Percentiles rank a stretch among this genome's conserved stretches.
phyloP scores from a whole-genome alignment of 345 rosid genomes.

The Conringia planisiliqua region DNA sequence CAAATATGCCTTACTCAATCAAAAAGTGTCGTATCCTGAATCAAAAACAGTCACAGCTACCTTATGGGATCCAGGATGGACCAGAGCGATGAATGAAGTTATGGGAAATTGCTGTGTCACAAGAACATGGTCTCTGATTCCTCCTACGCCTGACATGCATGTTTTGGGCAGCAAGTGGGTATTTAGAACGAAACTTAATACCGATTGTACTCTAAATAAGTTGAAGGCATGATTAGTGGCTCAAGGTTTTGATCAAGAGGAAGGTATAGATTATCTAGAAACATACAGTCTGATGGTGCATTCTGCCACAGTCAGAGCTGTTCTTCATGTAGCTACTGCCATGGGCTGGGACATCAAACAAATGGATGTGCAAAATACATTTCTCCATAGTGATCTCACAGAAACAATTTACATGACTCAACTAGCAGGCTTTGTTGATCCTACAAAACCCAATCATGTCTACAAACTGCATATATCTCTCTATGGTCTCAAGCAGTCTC shows the following conservation, averaged over 20 bases:
- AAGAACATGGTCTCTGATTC: neutral
- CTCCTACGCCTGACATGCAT: neutral
- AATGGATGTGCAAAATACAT: neutral
- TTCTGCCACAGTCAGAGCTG: neutral
- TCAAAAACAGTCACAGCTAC: neutral
- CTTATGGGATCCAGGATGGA: neutral
- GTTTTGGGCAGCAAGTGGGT: neutral
- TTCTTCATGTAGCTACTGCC: neutral
- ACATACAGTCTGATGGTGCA: neutral
- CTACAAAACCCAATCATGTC: neutral
- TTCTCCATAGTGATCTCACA: neutral
- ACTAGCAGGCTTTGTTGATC: neutral
- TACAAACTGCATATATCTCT: neutral
- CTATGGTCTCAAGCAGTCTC: neutral
- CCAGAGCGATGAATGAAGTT: neutral
- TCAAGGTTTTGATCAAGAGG: neutral
- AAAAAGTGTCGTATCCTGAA: neutral
- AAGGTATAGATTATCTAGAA: neutral
- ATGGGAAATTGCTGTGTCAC: neutral
- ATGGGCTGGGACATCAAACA: neutral
- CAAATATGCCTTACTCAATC: no score
- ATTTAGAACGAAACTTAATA: neutral
- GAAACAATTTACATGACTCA: neutral
- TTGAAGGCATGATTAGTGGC: neutral
- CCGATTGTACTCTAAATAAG: no score